phyloP scores from a whole-genome alignment of 2,329 filamentous ascomycete genomes.

The Alternaria tenuissima region DNA sequence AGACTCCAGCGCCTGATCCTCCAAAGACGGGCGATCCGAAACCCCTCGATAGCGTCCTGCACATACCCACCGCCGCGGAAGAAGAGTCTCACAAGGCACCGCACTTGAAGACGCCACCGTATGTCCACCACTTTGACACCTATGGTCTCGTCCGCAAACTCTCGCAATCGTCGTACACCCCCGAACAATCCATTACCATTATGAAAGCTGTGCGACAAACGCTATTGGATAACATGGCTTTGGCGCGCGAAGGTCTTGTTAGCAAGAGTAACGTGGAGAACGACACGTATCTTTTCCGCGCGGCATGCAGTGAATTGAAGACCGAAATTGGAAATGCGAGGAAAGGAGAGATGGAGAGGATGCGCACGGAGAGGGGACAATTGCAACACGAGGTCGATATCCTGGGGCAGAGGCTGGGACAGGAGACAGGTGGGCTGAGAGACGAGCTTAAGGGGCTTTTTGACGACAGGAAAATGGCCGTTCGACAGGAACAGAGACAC shows the following conservation, averaged over 20 bases:
- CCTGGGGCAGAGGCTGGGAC: conserved; percentile 80
- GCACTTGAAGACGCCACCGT: conserved; percentile 76
- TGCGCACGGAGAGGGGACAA: conserved; percentile 82
- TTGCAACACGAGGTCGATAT: conserved; percentile 97
- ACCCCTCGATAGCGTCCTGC: conserved; percentile 52
- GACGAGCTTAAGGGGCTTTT: conserved; percentile 96
- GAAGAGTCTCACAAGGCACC: conserved; percentile 63
- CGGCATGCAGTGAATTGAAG: conserved; percentile 89
- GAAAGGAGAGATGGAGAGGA: conserved; percentile 78
- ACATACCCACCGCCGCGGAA: conserved; percentile 51
- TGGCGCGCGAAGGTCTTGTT: conserved; percentile 81
- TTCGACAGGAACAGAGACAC: conserved; percentile 84
- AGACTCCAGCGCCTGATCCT: conserved; percentile 28
- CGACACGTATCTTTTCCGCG: conserved; percentile 91
- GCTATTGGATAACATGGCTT: conserved; percentile 78
- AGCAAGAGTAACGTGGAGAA: conserved; percentile 95
- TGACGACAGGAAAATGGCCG: conserved; percentile 92
- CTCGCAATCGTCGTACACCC: conserved; percentile 72
- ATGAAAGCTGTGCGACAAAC: conserved; percentile 92
- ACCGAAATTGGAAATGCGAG: conserved; percentile 85
- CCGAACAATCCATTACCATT: conserved; percentile 77
- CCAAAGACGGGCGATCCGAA: conserved; percentile 40
- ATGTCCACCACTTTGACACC: conserved; percentile 96
- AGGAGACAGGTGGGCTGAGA: conserved; percentile 81
- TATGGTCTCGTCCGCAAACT: conserved; percentile 88